Conservation (phyloP, 768 basidiomycete species). For the Serendipita vermifera region DNA sequence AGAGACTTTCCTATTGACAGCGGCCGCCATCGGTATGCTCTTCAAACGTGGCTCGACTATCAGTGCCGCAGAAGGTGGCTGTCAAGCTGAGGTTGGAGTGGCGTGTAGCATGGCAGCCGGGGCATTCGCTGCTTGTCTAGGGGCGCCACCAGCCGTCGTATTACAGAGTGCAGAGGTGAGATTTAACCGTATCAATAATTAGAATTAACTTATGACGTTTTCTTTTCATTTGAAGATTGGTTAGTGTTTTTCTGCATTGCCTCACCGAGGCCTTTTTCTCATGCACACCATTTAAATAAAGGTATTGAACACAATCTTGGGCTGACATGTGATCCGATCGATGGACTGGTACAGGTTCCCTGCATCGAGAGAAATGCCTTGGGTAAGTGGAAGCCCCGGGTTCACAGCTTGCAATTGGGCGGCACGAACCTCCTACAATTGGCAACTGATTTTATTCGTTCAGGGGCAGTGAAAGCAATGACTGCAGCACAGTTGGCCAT, state of each 20-base stretch:
- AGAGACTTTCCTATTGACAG: constrained; percentile 80
- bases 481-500: constrained; percentile 91
- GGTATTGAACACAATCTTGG: constrained; percentile 16
- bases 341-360: constrained; percentile 78
- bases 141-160: constrained; percentile 72
- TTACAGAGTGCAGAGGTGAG: constrained; percentile 33
- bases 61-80: constrained; percentile 86
- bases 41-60: constrained; percentile 97
- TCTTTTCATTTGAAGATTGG: too few relatives aligned
- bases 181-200: too few relatives aligned
- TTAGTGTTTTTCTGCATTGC: too few relatives aligned
- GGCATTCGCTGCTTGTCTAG: constrained; percentile 90
- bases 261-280: too few relatives aligned
- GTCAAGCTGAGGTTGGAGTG: constrained; percentile 93
- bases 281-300: too few relatives aligned
- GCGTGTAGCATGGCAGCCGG: constrained; percentile 94
- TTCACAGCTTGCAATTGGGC: too few relatives aligned
- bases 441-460: constrained; percentile 10
- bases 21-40: constrained; percentile 82
- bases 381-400: too few relatives aligned
- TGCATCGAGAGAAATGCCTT: constrained; percentile 88
- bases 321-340: constrained; percentile 88
- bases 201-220: too few relatives aligned
- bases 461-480: constrained; percentile 69
- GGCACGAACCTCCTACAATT: too few relatives aligned